Evolutionary conservation across 2,329 filamentous ascomycete species (phyloP), one percentile per base, ranked within the genome.

Genomic region (Cordyceps cicadae): DNA sequence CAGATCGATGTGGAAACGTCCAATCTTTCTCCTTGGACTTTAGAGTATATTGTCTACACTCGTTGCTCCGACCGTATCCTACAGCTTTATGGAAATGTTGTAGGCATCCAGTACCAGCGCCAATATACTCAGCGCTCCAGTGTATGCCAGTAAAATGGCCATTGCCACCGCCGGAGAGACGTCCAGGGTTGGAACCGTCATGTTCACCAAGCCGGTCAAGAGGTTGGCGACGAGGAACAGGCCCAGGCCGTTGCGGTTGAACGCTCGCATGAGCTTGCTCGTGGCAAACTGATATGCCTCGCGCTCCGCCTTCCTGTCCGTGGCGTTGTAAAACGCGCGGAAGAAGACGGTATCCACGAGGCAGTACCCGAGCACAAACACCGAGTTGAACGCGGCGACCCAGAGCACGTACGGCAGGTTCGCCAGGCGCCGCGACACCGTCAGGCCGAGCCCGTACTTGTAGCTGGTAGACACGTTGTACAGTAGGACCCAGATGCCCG

Each of bases 371-470:
- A 90, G 77, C 11, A 99, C 78, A 71, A 96, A 91, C n/a, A 82
- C 79, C 63, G 84, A 87, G 76, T 97, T 99, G 79, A 94, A 97
- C 3, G 90, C 87, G n/a, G 87, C 82, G 8, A 96, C 88, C 92
- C 93, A 97, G 50, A 96, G 79, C 49, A 97, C 83, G 71, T 99
- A 99, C 0, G 94, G 92, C 64, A 97, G 80, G 69, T 99, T 99
- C 9, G 93, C 94, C 61, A 97, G 78, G 0, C 94, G 87, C 21
- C 94, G 87, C 6, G 94, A 97, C 8, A 97, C 91, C 15, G 80
- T 80, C 32, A 96, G 79, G 7, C 85, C 85, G 39, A 91, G 80
- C 6, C 91, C 92, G 65, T 88, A 87, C 12, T 74, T 76, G 69
- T 87, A 87, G 67, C 81, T 83, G 1, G 88, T 91, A 39, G 84